Base-by-base conservation (phyloP, 2,329 filamentous ascomycete genomes). In the Ophiognomonia clavigignenti-juglandacearum region DNA sequence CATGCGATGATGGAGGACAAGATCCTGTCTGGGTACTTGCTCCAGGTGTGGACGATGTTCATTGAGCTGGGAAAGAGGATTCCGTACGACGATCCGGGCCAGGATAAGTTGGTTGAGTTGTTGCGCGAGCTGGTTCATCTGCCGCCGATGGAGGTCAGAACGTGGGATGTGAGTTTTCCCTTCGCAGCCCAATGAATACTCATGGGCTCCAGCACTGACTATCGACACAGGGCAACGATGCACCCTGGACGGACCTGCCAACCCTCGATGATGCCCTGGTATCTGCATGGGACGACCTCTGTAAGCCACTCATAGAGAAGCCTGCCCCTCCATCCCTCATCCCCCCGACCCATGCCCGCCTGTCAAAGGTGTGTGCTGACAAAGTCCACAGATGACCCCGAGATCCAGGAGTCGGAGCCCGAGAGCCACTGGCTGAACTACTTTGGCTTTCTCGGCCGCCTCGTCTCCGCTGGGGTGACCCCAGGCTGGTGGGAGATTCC, bases 401-500 rank as follows among this genome's bases (percentile, higher is more conserved):
- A 51, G 23, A 36, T 45, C n/a, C 49, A 51, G 16, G 42, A 22
- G 10, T 45, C 49, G 4, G 38, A 51, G 16, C 45, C 41, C 4
- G 49, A 46, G 18, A 27, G 42, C 38, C 34, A 42, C 19, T 52
- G 49, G 49, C 18, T 52, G 1, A 52, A 52, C 42, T 52, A 52
- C 22, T 52, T 52, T 8, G 46, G 41, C 29, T 52, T 52, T 29
- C 49, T 52, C 19, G 49, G 49, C 6, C 49, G 49, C 19, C 46
- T 52, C 8, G 49, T 52, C 1, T 35, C 46, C 13, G 42, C 49
- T 22, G 49, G 49, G 6, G 43, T 52, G n/a, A 52, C 49, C 2
- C 49, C 49, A 2, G 49, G 48, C 34, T 52, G 49, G 49, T 52
- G 49, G 49, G 49, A 52, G 27, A 52, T 52, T 26, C 46, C 49